Conservation (phyloP, 2,329 filamentous ascomycete species). For the Alternaria arborescens region DNA sequence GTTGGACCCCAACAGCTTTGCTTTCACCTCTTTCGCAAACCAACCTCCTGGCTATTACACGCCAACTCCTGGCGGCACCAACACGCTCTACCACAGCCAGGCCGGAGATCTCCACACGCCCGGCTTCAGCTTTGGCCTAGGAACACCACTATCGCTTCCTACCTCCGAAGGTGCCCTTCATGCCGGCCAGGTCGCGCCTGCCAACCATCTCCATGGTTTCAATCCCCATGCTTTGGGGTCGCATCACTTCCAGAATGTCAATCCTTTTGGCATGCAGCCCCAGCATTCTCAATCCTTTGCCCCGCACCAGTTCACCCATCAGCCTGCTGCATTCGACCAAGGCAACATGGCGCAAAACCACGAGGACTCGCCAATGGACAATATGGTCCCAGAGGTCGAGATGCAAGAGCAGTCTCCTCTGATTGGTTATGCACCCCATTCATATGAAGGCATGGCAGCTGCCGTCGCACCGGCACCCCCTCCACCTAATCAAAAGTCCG, state of each 20-base stretch:
- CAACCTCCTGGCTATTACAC: constrained; percentile 87
- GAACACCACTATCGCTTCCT: constrained; percentile 84
- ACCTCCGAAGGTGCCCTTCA: constrained; percentile 72
- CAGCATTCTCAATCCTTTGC: constrained; percentile 67
- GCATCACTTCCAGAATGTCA: constrained; percentile 67
- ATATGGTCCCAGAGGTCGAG: constrained; percentile 62
- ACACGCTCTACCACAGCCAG: constrained; percentile 81
- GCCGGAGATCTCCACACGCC: constrained; percentile 89
- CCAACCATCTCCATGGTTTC: constrained; percentile 70
- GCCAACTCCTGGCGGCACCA: constrained; percentile 81
- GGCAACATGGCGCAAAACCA: constrained; percentile 70
- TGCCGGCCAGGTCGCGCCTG: constrained; percentile 58
- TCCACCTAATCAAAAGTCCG: constrained; percentile 58
- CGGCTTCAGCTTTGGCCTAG: constrained; percentile 74
- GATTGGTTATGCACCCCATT: constrained; percentile 64
- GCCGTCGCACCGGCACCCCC: constrained; percentile 44
- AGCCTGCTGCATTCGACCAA: constrained; percentile 77
- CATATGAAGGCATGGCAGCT: constrained; percentile 52
- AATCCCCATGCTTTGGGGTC: constrained; percentile 56
- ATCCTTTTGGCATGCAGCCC: constrained; percentile 71
- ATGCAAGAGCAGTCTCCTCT: constrained; percentile 70
- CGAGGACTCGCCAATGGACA: constrained; percentile 72
- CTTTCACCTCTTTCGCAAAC: constrained; percentile 80
- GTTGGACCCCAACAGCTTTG: constrained; percentile 84
- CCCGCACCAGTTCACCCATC: constrained; percentile 81